A percentile compares a stretch with the other conserved stretches of the same genome.
Conservation (phyloP, 2,329 filamentous ascomycete genomes). For the Epichloe brachyelytri region DNA sequence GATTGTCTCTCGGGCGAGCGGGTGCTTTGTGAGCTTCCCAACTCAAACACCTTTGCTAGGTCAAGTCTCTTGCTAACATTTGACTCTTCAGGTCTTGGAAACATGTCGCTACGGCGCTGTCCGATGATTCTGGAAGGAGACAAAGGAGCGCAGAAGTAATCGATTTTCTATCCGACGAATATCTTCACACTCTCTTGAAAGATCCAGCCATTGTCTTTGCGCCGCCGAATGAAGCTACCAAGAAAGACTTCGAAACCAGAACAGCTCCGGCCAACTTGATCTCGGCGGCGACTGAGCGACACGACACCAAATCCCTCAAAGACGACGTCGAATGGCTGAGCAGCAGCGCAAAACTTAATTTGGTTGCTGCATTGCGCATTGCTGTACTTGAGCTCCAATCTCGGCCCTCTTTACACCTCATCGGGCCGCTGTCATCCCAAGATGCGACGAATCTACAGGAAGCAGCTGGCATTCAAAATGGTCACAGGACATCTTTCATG, state of each 20-base stretch:
- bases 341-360: slow-evolving; percentile 62
- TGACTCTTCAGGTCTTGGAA: slow-evolving; percentile 42
- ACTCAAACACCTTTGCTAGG: background rate
- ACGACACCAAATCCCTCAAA: slow-evolving; percentile 69
- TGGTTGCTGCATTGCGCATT: slow-evolving; percentile 69
- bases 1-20: slow-evolving; percentile 72
- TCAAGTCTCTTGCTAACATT: slow-evolving; percentile 10
- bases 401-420: slow-evolving; percentile 59
- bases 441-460: slow-evolving; percentile 66
- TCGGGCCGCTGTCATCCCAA: slow-evolving; percentile 60
- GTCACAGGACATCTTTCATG: slow-evolving; percentile 43
- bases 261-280: slow-evolving; percentile 79
- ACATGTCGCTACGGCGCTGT: slow-evolving; percentile 41
- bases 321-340: slow-evolving; percentile 79
- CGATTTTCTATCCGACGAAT: slow-evolving; percentile 57
- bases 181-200: slow-evolving; percentile 55
- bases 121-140: slow-evolving; percentile 44
- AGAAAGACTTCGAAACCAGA: slow-evolving; percentile 65
- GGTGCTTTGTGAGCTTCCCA: slow-evolving; percentile 57
- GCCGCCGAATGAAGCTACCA: slow-evolving; percentile 47
- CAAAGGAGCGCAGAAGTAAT: slow-evolving; percentile 42
- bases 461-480: slow-evolving; percentile 52
- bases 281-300: slow-evolving; percentile 50
- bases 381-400: slow-evolving; percentile 75
- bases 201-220: slow-evolving; percentile 57